Base-by-base conservation (phyloP, 176 grass and related monocot species). In the Aegilops speltoides region DNA sequence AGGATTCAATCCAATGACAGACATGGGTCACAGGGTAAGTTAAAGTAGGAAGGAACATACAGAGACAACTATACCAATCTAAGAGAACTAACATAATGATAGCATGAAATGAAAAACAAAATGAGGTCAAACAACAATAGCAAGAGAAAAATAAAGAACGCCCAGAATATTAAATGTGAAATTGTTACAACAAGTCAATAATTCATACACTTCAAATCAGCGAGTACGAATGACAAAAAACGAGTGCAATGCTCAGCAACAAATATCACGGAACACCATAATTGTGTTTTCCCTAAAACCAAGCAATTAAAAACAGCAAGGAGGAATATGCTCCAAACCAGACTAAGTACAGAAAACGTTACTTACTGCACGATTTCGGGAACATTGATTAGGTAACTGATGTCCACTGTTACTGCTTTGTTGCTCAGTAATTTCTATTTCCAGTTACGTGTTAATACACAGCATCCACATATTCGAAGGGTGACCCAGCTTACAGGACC, bases 71-170 rank as follows among this genome's bases (percentile, higher is more conserved):
- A 76, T 76, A 87, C n/a, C 22, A 61, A 70, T 70, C 45, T 67
- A 77, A 63, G 7, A 22, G 14, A 75, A 5, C 28, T 32, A 52
- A 74, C 40, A 56, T 73, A 77, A 78, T 14, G 79, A 68, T 16
- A 40, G 22, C 62, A 87, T 8, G 26, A 56, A 89, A 66, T 34
- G 28, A 84, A 37, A 73, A 80, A 76, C 10, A 75, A 56, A 83
- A 37, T 80, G 46, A 60, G 54, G 31, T 60, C 7, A 45, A 56
- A 61, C 29, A 64, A 15, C 57, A 65, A 76, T 43, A 77, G 19
- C 28, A 65, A 34, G 3, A 45, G 9, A 3, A 73, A 77, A 34
- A 73, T 19, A 20, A 80, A 31, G 48, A 32, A 16, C 13, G 14
- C 14, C 38, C 73, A 4, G 19, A 3, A 66, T 48, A 82, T 6